These are phyloP conservation scores for Globisporangium spinosum DNA, from an alignment of 352 stramenopile species.

Conservation along the genomic window DNA sequence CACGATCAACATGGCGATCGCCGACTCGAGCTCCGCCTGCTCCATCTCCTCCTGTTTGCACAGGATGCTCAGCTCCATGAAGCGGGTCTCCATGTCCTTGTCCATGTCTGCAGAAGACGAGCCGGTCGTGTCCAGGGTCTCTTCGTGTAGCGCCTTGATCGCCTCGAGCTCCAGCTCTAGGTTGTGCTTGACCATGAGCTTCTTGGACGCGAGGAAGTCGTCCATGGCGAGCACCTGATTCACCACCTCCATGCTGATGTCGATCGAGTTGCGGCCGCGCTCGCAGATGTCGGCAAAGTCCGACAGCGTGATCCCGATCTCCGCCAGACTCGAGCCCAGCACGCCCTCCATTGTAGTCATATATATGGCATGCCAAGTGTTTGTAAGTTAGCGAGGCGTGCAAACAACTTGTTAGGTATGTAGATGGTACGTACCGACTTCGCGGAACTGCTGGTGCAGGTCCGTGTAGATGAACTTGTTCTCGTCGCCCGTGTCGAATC, in stretches of 20 bases:
- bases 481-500: constrained; percentile 87
- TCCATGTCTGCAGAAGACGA: constrained; percentile 20
- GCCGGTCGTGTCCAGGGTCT: constrained; percentile 24
- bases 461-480: constrained; percentile 90
- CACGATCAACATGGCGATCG: constrained; percentile 71
- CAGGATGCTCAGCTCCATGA: constrained; percentile 83
- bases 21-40: constrained; percentile 71
- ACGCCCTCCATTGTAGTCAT: constrained; percentile 57
- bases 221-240: constrained; percentile 88
- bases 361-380: no score
- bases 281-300: constrained; percentile 85
- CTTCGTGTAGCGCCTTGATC: constrained; percentile 73
- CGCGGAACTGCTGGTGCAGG: constrained; percentile 77
- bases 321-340: constrained; percentile 70
- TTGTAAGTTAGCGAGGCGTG: no score
- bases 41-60: constrained; percentile 88
- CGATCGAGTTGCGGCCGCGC: constrained; percentile 48
- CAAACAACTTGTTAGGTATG: no score
- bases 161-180: constrained; percentile 89
- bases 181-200: constrained; percentile 91
- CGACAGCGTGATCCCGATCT: constrained; percentile 80
- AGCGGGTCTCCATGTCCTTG: constrained; percentile 52
- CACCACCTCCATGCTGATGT: constrained; percentile 75
- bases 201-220: constrained; percentile 91
- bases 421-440: constrained; percentile 30